A percentile compares a stretch with the other conserved stretches of the same genome.
Conservation (phyloP, 2,329 filamentous ascomycete genomes). For the Colletotrichum higginsianum region DNA sequence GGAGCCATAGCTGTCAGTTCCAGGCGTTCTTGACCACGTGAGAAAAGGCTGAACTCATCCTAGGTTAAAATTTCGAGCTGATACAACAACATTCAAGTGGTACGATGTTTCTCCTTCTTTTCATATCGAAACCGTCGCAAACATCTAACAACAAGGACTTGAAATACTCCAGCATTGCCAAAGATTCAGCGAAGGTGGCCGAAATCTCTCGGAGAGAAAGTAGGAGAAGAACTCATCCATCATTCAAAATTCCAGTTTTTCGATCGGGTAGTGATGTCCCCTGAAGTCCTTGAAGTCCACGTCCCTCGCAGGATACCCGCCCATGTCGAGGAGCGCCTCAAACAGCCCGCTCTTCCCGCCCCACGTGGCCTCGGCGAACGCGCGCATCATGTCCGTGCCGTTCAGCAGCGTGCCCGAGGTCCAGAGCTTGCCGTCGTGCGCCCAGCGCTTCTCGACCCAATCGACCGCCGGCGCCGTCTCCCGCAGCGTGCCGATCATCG, state of each 20-base stretch:
- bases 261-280: slow-evolving; percentile 11
- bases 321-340: slow-evolving; percentile 43
- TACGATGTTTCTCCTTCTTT: no score
- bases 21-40: no score
- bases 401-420: slow-evolving; percentile 54
- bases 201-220: not conserved
- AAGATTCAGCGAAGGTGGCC: no score
- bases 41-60: no score
- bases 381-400: slow-evolving; percentile 52
- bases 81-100: no score
- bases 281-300: slow-evolving; percentile 52
- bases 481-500: slow-evolving; percentile 48
- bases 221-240: no score
- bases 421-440: slow-evolving; percentile 55
- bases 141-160: not conserved
- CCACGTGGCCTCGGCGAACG: slow-evolving; percentile 51
- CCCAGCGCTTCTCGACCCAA: slow-evolving; percentile 58
- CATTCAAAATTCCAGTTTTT: not conserved
- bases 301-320: slow-evolving; percentile 50
- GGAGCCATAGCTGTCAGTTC: no score
- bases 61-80: no score
- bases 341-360: slow-evolving; percentile 45
- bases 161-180: no score
- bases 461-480: slow-evolving; percentile 48
- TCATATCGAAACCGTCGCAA: no score